These are phyloP conservation scores for Papiliotrema fonsecae DNA, from an alignment of 1,284 basidiomycete genomes.

Conservation along the genomic window DNA sequence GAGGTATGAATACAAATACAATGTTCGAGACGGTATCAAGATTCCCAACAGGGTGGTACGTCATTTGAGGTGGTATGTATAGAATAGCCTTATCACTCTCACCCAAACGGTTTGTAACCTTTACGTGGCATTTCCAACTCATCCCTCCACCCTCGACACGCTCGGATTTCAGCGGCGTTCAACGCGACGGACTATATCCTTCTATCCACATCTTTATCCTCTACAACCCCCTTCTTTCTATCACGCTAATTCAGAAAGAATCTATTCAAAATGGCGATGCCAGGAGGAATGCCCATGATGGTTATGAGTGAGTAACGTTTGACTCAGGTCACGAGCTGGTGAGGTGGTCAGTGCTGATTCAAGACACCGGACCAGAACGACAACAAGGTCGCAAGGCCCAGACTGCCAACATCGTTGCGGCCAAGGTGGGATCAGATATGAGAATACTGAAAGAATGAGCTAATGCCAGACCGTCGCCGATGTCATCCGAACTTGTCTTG, in stretches of 20 bases:
- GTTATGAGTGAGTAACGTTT: slow-evolving; percentile 51
- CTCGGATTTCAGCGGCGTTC: too few relatives aligned
- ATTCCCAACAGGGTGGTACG: neutral
- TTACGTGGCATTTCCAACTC: too few relatives aligned
- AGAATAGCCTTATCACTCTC: too few relatives aligned
- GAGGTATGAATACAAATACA: slow-evolving; percentile 7
- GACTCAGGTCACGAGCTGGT: too few relatives aligned
- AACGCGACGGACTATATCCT: too few relatives aligned
- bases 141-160: too few relatives aligned
- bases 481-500: slow-evolving; percentile 96
- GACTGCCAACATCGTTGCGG: slow-evolving; percentile 94
- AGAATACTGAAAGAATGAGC: neutral
- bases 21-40: neutral
- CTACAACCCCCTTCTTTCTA: slow-evolving; percentile 3
- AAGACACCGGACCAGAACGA: slow-evolving; percentile 88
- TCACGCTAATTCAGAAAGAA: too few relatives aligned
- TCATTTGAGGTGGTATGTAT: too few relatives aligned
- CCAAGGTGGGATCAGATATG: slow-evolving; percentile 70
- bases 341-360: slow-evolving; percentile 15
- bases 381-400: slow-evolving; percentile 93
- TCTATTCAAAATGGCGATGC: slow-evolving; percentile 14
- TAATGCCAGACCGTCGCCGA: slow-evolving; percentile 80
- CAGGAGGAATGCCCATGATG: slow-evolving; percentile 48
- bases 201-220: too few relatives aligned
- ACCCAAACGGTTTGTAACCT: too few relatives aligned